Evolutionary conservation across 192 early-diverging fungal genomes (phyloP).

Genomic region (Coemansia sp.): DNA sequence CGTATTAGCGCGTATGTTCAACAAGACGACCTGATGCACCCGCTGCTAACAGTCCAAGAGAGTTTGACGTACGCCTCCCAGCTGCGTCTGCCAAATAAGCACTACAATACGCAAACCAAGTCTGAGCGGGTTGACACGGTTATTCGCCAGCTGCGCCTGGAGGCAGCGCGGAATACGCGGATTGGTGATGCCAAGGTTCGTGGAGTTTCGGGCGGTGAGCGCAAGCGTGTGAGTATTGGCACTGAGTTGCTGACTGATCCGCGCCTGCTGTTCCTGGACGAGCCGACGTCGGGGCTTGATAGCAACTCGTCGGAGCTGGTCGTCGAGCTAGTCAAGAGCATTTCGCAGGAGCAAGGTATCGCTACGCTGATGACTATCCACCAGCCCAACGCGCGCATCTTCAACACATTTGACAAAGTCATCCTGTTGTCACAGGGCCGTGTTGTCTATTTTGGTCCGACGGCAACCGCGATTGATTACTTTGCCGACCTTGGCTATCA

Average conservation of each 20-base stretch:
- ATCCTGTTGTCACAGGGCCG: constrained; percentile 69
- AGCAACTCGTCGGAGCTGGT: constrained; percentile 65
- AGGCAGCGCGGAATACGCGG: constrained; percentile 59
- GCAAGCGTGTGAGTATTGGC: constrained; percentile 56
- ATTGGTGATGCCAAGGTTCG: constrained; percentile 52
- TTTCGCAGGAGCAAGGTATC: constrained; percentile 60
- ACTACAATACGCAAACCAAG: constrained; percentile 55
- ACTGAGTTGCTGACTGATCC: constrained; percentile 60
- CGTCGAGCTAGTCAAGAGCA: constrained; percentile 61
- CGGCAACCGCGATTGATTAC: constrained; percentile 43
- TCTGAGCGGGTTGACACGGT: constrained; percentile 65
- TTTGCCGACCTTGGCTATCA: constrained; percentile 58
- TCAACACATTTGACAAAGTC: constrained; percentile 79
- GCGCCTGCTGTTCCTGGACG: constrained; percentile 57
- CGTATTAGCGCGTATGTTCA: constrained; percentile 54
- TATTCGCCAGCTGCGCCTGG: constrained; percentile 65
- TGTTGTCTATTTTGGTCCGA: constrained; percentile 62
- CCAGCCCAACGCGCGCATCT: constrained; percentile 83
- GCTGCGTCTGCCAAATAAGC: constrained; percentile 64
- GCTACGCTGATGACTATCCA: constrained; percentile 88
- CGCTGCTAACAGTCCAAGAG: constrained; percentile 74
- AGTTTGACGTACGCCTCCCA: constrained; percentile 73
- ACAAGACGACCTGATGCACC: constrained; percentile 60
- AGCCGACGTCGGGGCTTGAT: constrained; percentile 70
- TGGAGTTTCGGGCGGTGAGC: constrained; percentile 60